Percentiles rank a stretch among this genome's conserved stretches.
These are phyloP conservation scores for Cladochytrium replicatum DNA, from an alignment of 192 early-diverging fungal species.

Conservation along the genomic window DNA sequence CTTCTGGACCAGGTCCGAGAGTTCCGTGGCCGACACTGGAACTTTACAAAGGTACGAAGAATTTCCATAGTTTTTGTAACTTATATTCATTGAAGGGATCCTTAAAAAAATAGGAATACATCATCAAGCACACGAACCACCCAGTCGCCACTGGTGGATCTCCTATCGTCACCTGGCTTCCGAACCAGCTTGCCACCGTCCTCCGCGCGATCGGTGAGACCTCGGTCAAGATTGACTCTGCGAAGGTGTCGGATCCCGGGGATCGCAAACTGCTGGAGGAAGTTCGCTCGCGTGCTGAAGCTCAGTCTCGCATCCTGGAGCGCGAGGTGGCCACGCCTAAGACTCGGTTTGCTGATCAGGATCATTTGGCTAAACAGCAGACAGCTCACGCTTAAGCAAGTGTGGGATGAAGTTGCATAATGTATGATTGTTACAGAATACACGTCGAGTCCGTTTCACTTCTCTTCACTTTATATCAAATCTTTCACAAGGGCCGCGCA, in stretches of 20 bases:
- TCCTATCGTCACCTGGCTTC: constrained; percentile 57
- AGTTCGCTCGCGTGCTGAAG: constrained; percentile 42
- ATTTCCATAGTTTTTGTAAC: not conserved
- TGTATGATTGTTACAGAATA: too few species aligned
- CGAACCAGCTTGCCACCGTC: constrained; percentile 57
- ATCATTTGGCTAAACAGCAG: too few species aligned
- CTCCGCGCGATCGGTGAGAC: constrained; percentile 48
- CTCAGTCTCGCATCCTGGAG: constrained; percentile 53
- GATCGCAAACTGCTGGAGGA: constrained; percentile 53
- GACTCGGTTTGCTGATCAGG: constrained; percentile 23
- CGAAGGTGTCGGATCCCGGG: constrained; percentile 43
- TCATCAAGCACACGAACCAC: constrained; percentile 63
- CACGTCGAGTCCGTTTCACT: too few species aligned
- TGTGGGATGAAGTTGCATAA: too few species aligned
- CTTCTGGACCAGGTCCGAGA: constrained; percentile 75
- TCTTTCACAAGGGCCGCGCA: too few species aligned
- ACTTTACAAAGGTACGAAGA: constrained; percentile 63
- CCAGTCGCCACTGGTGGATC: constrained; percentile 67
- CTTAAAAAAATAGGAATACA: constrained; percentile 33
- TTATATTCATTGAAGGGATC: not conserved
- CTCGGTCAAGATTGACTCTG: constrained; percentile 41
- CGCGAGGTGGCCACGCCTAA: constrained; percentile 53
- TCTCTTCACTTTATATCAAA: too few species aligned
- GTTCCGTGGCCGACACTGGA: constrained; percentile 82
- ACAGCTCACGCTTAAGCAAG: too few species aligned